phyloP scores from a whole-genome alignment of 805 yeast genomes.

The Candida morakotiae region DNA sequence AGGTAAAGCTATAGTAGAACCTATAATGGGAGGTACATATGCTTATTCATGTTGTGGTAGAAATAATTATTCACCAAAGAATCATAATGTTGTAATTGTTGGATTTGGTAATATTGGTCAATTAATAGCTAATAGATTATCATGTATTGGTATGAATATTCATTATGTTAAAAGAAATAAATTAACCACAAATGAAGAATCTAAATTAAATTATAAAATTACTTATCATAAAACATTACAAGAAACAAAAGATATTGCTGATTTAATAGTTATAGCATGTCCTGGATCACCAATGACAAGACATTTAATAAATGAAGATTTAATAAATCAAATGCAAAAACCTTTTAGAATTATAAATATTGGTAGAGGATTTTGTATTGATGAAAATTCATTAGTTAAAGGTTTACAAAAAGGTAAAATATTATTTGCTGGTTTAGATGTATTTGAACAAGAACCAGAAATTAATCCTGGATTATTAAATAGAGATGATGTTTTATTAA shows the following conservation, averaged over 20 bases:
- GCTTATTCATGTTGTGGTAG: slow-evolving; percentile 50
- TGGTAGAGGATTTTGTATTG: slow-evolving; percentile 69
- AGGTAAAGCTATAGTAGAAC: slow-evolving; percentile 20
- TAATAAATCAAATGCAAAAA: slow-evolving; percentile 45
- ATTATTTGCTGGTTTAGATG: slow-evolving; percentile 69
- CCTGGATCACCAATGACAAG: slow-evolving; percentile 61
- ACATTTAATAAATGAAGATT: slow-evolving; percentile 46
- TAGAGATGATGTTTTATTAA: slow-evolving; percentile 59
- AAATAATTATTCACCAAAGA: slow-evolving; percentile 46
- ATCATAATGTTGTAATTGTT: slow-evolving; percentile 57
- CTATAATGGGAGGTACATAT: slow-evolving; percentile 15
- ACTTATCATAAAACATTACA: slow-evolving; percentile 35
- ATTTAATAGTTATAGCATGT: slow-evolving; percentile 60
- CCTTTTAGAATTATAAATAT: slow-evolving; percentile 67
- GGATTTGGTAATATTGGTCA: slow-evolving; percentile 79
- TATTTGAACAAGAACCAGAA: slow-evolving; percentile 59
- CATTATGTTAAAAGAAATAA: slow-evolving; percentile 57
- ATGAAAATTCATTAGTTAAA: slow-evolving; percentile 57
- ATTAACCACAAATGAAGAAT: slow-evolving; percentile 29
- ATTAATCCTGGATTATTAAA: slow-evolving; percentile 47
- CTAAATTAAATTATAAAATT: slow-evolving; percentile 41
- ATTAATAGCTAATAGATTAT: slow-evolving; percentile 53
- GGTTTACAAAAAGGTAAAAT: slow-evolving; percentile 60
- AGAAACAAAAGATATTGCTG: slow-evolving; percentile 40
- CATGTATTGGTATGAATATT: slow-evolving; percentile 59